phyloP scores from a whole-genome alignment of 495 filamentous ascomycete species.

The Parathielavia appendiculata region DNA sequence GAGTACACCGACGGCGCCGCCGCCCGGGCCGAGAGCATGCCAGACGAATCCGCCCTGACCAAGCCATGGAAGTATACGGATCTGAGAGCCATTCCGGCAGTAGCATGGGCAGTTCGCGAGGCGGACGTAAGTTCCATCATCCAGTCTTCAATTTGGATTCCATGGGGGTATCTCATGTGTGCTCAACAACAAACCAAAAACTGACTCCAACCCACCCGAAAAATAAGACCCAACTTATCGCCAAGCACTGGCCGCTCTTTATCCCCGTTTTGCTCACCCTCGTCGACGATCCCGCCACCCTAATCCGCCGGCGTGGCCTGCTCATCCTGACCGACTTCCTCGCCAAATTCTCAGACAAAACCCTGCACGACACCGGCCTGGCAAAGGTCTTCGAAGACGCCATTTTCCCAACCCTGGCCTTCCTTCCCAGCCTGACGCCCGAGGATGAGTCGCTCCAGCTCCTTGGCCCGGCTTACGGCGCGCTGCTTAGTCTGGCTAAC shows the following conservation, averaged over 20 bases:
- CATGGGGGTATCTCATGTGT: slow-evolving; percentile 1
- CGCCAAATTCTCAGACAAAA: slow-evolving; percentile 47
- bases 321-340: slow-evolving; percentile 57
- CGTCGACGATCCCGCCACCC: slow-evolving; percentile 60
- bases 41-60: slow-evolving; percentile 46
- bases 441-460: slow-evolving; percentile 62
- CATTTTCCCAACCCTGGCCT: slow-evolving; percentile 64
- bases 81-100: slow-evolving; percentile 55
- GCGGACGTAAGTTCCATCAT: slow-evolving; percentile 38
- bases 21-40: slow-evolving; percentile 32
- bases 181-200: not conserved
- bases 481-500: slow-evolving; percentile 55
- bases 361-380: slow-evolving; percentile 69
- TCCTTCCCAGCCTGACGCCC: slow-evolving; percentile 74
- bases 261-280: slow-evolving; percentile 79
- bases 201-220: not conserved
- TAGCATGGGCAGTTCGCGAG: slow-evolving; percentile 59
- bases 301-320: slow-evolving; percentile 57
- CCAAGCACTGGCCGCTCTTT: slow-evolving; percentile 65
- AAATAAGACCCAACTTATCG: slow-evolving; percentile 20
- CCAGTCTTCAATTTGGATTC: not conserved
- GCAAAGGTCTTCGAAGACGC: slow-evolving; percentile 74
- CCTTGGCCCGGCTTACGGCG: slow-evolving; percentile 60
- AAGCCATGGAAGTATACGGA: slow-evolving; percentile 74
- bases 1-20: slow-evolving; percentile 39